phyloP scores from a whole-genome alignment of 306 rosid genomes.

The Trifolium pratense region DNA sequence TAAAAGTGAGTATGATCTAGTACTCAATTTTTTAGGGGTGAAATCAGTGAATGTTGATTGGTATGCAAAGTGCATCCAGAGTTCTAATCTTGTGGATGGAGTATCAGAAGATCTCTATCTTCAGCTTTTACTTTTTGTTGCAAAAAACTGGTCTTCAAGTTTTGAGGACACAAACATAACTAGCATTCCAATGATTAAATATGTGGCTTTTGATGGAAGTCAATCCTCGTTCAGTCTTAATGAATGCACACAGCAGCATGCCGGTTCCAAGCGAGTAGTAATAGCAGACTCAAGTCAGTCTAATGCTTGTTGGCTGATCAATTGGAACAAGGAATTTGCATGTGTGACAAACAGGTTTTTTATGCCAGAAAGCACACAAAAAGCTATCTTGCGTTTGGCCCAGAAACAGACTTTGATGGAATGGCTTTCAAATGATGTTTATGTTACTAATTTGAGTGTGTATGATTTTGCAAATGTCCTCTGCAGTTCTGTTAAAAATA shows the following conservation, averaged over 20 bases:
- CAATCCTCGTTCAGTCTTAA: slow-evolving; percentile 47
- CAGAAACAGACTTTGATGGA: slow-evolving; percentile 39
- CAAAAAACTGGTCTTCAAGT: slow-evolving; percentile 52
- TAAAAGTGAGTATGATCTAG: slow-evolving; percentile 40
- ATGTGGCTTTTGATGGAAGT: slow-evolving; percentile 50
- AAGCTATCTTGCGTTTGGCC: slow-evolving; percentile 37
- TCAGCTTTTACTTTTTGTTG: slow-evolving; percentile 59
- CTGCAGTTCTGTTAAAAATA: slow-evolving; percentile 12
- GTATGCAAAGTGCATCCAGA: slow-evolving; percentile 76
- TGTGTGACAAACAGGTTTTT: slow-evolving; percentile 42
- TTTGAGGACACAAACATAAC: too few species aligned
- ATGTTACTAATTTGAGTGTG: slow-evolving; percentile 31
- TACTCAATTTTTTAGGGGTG: slow-evolving; percentile 60
- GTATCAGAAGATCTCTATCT: slow-evolving; percentile 61
- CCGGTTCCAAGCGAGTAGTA: slow-evolving; percentile 33
- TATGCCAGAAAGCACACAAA: slow-evolving; percentile 60
- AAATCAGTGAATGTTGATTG: slow-evolving; percentile 54
- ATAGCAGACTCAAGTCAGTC: slow-evolving; percentile 21
- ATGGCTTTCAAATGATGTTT: slow-evolving; percentile 52
- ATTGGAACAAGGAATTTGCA: slow-evolving; percentile 56
- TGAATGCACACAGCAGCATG: slow-evolving; percentile 5
- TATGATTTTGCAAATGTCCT: slow-evolving; percentile 42
- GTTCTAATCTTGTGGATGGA: slow-evolving; percentile 57
- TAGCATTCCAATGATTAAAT: slow-evolving; percentile 48
- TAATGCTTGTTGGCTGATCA: slow-evolving; percentile 28